phyloP scores from a whole-genome alignment of 495 filamentous ascomycete species.

The Aspergillus nidulans region DNA sequence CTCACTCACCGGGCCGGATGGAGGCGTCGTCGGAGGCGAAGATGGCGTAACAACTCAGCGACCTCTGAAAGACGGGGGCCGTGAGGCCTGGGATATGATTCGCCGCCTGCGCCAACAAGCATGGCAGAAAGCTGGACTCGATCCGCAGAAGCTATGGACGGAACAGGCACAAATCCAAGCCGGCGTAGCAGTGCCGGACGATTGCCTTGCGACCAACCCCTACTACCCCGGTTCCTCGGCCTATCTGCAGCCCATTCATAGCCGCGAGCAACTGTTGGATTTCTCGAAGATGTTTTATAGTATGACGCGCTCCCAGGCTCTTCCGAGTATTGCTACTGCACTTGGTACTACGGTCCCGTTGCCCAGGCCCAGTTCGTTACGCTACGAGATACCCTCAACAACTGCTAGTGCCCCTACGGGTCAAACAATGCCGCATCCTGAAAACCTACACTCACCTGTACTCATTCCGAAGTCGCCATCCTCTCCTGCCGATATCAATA shows the following conservation, averaged over 20 bases:
- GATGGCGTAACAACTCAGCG: conserved; percentile 44
- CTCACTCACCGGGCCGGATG: conserved; percentile 48
- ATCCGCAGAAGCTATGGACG: conserved; percentile 44
- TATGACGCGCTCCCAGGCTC: conserved; percentile 34
- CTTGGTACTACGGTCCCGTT: conserved; percentile 16
- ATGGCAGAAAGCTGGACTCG: conserved; percentile 46
- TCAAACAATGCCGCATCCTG: not conserved
- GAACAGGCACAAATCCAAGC: conserved; percentile 44
- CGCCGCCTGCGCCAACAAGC: conserved; percentile 47
- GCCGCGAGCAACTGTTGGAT: conserved; percentile 23
- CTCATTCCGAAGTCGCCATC: conserved; percentile 16
- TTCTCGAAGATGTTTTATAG: conserved; percentile 39
- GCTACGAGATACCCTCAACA: conserved; percentile 22
- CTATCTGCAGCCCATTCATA: conserved; percentile 1
- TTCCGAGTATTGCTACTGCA: conserved; percentile 12
- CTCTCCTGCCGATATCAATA: conserved; percentile 17
- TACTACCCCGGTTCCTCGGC: conserved; percentile 1
- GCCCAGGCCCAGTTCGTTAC: conserved; percentile 25
- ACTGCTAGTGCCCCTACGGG: not conserved
- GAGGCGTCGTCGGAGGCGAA: conserved; percentile 48
- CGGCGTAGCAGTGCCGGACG: conserved; percentile 27
- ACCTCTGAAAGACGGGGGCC: conserved; percentile 48
- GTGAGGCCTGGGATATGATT: conserved; percentile 54
- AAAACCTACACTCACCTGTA: conserved; percentile 10
- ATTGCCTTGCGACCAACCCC: conserved; percentile 13